Evolutionary conservation across 345 rosid species (phyloP), one percentile per base, ranked within the genome.

Genomic region (Brassica incana): DNA sequence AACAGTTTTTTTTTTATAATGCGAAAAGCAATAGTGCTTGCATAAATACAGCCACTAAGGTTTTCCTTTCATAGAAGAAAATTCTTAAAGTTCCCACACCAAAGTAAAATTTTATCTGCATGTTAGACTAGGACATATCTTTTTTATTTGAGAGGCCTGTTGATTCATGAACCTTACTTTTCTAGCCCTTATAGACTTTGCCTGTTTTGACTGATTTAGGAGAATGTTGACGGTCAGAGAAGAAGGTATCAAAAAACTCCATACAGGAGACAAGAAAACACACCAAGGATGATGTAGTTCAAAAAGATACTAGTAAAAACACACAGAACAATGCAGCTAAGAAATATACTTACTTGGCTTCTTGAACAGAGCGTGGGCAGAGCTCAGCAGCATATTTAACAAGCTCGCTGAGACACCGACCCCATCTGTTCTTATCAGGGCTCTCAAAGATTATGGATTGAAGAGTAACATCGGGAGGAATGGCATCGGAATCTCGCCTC

Each of bases 371-470:
- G 84, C 83, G 88, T 79, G 98, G 94, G 87, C 99, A 95, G 73
- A 95, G 92, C 83, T 91, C 99, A 71, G 97, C 97, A 78, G 96
- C 93, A 85, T 89, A 90, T 85, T 89, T 93, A 77, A 95, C 89
- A 66, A 95, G 96, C 78, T 95, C 97, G 69, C 98, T 93, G 59
- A 95, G 94, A 83, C 98, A 95, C 30, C 97, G 88, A 69, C 96
- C 98, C 97, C 98, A 95, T 78, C 94, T 89, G 83, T 88, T 95
- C 85, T 95, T 95, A 84, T 95, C 99, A 76, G 97, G 98, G 85
- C 96, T 89, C 81, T 95, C 99, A 79, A 90, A 91, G 76, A 95
- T 91, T 78, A 95, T 89, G 79, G 97, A 93, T 67, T 93, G 99
- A 80, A 95, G 93, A 16, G 99, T 90, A 80, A 90, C 93, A 48